Evolutionary conservation across 192 early-diverging fungal genomes (phyloP), one percentile per base, ranked within the genome.

Genomic region (Phlyctochytrium bullatum): DNA sequence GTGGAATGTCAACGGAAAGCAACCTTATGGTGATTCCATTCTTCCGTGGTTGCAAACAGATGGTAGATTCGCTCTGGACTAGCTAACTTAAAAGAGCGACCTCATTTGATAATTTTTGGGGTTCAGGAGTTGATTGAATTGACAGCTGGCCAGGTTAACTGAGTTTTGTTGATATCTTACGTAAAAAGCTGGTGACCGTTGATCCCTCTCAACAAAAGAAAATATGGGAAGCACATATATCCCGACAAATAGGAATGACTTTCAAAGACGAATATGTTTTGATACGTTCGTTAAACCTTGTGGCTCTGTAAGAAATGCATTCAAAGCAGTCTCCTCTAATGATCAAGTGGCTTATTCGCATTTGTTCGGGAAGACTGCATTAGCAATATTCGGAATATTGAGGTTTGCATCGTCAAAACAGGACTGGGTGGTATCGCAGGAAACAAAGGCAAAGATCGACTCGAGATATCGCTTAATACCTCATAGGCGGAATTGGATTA

Each of bases 111-210:
- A 29, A 89, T 89, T 0, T 88, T 98, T 69, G 96, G 93, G 14
- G 91, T 97, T 57, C 95, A 99, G 70, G 98, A 99, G 71, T 87
- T 99, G 28, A 95, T 99, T n/a, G 90, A 97, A 73, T 75, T 99
- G 51, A 93, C 80, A 36, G 80, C 85, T 25, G 80, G 80, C 29
- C 78, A 89, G 68, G 83, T 93, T 20, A 82, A 29, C 47, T 36
- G 67, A 6, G n/a, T n/a, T n/a, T n/a, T n/a, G n/a, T n/a, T n/a
- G n/a, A n/a, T n/a, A 70, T 34, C 51, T 52, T 61, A 32, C 30
- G 34, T 47, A 50, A 32, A 60, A 54, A 57, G 24, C 25, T 59
- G 28, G 34, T 50, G 27, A 62, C 79, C 4, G 76, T 73, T n/a
- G 78, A 85, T 61, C 78, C 80, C 28, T 67, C 80, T 29, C 60